Percentiles rank a stretch among this genome's conserved stretches.
Evolutionary conservation across 2,329 filamentous ascomycete species (phyloP).

Genomic region (Ophiocordyceps australis): DNA sequence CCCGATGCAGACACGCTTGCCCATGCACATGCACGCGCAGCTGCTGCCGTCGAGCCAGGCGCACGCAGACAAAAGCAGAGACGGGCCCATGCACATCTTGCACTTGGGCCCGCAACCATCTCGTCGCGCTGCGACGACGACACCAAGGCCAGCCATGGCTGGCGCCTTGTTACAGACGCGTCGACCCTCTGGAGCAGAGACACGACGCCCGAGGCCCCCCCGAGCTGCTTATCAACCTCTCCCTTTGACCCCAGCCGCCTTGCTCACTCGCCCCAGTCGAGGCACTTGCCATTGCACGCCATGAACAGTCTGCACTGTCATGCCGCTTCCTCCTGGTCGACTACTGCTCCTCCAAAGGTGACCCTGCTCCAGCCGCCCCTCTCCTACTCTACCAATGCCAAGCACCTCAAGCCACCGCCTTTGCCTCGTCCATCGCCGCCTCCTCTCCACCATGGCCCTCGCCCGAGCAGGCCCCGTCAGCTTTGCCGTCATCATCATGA

Average conservation of each 20-base stretch:
- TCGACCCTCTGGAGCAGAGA: conserved; percentile 11
- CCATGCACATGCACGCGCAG: neutral
- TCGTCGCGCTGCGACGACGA: conserved; percentile 10
- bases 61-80: neutral
- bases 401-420: no score
- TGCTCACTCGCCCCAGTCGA: conserved; percentile 3
- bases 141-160: conserved; percentile 9
- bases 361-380: no score
- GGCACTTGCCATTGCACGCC: no score
- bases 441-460: no score
- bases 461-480: no score
- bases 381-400: no score
- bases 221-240: conserved; percentile 2
- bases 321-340: no score
- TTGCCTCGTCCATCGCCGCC: no score
- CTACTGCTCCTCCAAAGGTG: no score
- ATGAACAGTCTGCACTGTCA: no score
- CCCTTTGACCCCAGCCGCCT: conserved; percentile 2
- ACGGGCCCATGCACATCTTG: conserved; percentile 1
- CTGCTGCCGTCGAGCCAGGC: no score
- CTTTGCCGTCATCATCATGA: no score
- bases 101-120: conserved; percentile 5
- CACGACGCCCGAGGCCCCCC: conserved; percentile 9
- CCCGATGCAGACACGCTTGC: neutral
- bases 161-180: conserved; percentile 8